Evolutionary conservation across 345 rosid genomes (phyloP).

Genomic region (Eucalyptus erythrocorys): DNA sequence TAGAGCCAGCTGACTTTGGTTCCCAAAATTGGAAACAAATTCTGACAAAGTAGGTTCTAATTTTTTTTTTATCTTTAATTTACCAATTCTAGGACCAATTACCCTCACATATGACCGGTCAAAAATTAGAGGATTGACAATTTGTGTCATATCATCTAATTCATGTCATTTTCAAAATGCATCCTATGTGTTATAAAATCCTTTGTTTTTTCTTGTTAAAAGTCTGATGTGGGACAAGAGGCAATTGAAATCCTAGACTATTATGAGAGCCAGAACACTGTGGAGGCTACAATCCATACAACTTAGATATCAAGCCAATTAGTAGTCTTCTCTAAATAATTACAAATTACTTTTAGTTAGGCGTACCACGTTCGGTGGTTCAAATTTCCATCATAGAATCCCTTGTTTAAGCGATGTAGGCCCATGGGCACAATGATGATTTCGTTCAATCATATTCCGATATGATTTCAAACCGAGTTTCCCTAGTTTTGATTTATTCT

Average conservation of each 20-base stretch:
- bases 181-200: rapidly evolving
- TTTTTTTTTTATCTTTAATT: background rate
- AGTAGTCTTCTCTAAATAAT: background rate
- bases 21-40: background rate
- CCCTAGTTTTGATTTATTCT: background rate
- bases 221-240: background rate
- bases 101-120: background rate
- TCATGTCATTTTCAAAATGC: background rate
- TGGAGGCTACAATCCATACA: background rate
- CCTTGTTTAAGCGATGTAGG: background rate
- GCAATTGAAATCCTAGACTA: background rate
- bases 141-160: background rate
- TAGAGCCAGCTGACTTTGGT: rapidly evolving
- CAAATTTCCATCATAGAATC: background rate
- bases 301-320: background rate
- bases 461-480: background rate
- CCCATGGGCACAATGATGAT: background rate
- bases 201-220: background rate
- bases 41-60: background rate
- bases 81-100: background rate
- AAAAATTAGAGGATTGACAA: background rate
- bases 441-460: background rate
- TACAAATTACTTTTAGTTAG: background rate
- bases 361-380: background rate
- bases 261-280: background rate